phyloP scores from a whole-genome alignment of 108 stramenopile species.

The Cylindrotheca closterium region DNA sequence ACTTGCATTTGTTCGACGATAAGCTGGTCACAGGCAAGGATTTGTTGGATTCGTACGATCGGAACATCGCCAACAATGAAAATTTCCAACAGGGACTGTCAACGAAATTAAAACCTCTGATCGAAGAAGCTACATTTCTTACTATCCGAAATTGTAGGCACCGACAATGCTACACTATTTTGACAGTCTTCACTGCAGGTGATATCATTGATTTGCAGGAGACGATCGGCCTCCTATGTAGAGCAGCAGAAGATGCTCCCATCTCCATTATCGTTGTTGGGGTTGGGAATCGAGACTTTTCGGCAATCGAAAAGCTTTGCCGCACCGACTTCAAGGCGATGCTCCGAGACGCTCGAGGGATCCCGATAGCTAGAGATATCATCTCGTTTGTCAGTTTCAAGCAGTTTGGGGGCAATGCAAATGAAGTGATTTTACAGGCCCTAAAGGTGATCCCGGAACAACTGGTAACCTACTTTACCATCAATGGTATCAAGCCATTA shows the following conservation, averaged over 20 bases:
- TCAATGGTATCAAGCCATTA: constrained; percentile 43
- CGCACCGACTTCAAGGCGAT: constrained; percentile 25
- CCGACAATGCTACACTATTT: constrained; percentile 48
- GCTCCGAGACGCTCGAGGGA: constrained; percentile 36
- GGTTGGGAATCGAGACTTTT: constrained; percentile 74
- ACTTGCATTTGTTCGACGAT: constrained; percentile 28
- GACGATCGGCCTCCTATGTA: constrained; percentile 54
- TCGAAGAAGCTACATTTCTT: constrained; percentile 55
- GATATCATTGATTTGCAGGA: constrained; percentile 69
- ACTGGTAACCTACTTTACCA: constrained; percentile 51
- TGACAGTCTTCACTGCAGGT: constrained; percentile 89
- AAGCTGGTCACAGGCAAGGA: constrained; percentile 48
- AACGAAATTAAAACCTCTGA: constrained; percentile 55
- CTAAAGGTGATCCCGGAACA: constrained; percentile 66
- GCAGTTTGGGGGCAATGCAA: constrained; percentile 46
- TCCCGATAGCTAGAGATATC: constrained; percentile 65
- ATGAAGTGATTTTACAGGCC: constrained; percentile 37
- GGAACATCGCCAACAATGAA: constrained; percentile 39
- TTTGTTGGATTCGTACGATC: constrained; percentile 68
- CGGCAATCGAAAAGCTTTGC: constrained; percentile 43
- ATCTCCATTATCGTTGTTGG: constrained; percentile 81
- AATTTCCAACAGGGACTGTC: constrained; percentile 65
- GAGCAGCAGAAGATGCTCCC: constrained; percentile 59
- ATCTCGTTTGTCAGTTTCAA: constrained; percentile 76
- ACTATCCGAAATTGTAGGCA: constrained; percentile 31